Percentiles rank a stretch among this genome's conserved stretches.
These are phyloP conservation scores for Dioscorea zingiberensis DNA, from an alignment of 106 monocot genomes.

Conservation along the genomic window DNA sequence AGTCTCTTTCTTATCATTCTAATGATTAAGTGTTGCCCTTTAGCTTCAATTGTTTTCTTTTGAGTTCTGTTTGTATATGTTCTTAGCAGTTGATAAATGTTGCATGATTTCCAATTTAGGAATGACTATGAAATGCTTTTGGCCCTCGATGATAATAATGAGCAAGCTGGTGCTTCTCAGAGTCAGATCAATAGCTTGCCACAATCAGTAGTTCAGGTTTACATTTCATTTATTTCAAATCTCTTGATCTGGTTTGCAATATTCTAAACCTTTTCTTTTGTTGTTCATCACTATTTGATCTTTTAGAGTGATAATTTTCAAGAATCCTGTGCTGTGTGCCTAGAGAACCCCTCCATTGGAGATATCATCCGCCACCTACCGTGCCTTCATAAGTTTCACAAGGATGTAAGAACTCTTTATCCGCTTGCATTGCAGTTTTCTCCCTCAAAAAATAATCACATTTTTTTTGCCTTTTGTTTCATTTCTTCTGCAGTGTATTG, in stretches of 20 bases:
- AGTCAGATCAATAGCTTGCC: constrained; percentile 82
- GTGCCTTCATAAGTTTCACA: constrained; percentile 8
- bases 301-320: constrained; percentile 15
- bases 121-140: constrained; percentile 67
- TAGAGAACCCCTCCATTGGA: not conserved
- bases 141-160: constrained; percentile 55
- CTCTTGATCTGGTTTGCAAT: too few relatives aligned
- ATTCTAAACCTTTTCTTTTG: not conserved
- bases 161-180: constrained; percentile 51
- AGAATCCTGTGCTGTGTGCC: constrained; percentile 9
- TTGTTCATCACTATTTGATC: not conserved
- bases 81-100: not conserved
- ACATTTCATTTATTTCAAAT: not conserved
- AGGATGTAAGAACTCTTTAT: not conserved
- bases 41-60: too few relatives aligned
- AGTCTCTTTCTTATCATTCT: too few relatives aligned
- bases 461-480: not conserved
- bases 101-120: constrained; percentile 12
- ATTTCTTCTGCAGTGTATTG: constrained; percentile 67
- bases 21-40: too few relatives aligned
- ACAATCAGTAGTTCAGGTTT: constrained; percentile 62
- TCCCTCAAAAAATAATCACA: not conserved
- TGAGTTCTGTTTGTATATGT: too few relatives aligned
- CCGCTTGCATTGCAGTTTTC: not conserved
- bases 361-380: constrained; percentile 2